Conservation (phyloP, 2,329 filamentous ascomycete species). For the Chrysosporium keratinophilum region DNA sequence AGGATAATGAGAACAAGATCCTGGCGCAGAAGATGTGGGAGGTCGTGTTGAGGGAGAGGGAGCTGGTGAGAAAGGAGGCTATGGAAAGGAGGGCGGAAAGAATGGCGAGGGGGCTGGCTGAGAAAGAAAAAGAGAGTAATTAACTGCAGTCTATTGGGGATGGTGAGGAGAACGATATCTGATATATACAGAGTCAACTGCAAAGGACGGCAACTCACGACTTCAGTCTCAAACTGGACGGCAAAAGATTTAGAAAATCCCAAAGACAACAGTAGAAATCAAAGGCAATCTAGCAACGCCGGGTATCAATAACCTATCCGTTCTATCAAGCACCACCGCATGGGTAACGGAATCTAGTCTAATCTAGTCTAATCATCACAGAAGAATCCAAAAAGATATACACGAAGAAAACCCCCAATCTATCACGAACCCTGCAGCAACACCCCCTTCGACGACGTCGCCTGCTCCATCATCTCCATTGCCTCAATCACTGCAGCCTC, state of each 20-base stretch:
- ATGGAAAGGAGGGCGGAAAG: conserved; percentile 14
- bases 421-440: neutral
- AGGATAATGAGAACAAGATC: conserved; percentile 23
- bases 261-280: no score
- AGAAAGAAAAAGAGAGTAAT: no score
- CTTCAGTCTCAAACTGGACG: no score
- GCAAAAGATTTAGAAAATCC: no score
- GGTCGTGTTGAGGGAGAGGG: conserved; percentile 31
- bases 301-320: neutral
- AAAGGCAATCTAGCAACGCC: no score
- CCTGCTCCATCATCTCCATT: conserved; percentile 11
- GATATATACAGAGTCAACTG: no score
- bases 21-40: conserved; percentile 32
- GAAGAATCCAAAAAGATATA: neutral
- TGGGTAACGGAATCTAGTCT: no score
- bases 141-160: neutral
- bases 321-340: conserved; percentile 2
- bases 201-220: no score
- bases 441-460: neutral
- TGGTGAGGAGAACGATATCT: no score
- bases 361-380: neutral
- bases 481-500: conserved; percentile 14
- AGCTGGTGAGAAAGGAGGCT: conserved; percentile 27
- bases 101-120: no score
- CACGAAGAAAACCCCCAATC: neutral